A percentile compares a stretch with the other conserved stretches of the same genome.
Conservation (phyloP, 768 basidiomycete genomes). For the Rubroboletus pulcherrimus region DNA sequence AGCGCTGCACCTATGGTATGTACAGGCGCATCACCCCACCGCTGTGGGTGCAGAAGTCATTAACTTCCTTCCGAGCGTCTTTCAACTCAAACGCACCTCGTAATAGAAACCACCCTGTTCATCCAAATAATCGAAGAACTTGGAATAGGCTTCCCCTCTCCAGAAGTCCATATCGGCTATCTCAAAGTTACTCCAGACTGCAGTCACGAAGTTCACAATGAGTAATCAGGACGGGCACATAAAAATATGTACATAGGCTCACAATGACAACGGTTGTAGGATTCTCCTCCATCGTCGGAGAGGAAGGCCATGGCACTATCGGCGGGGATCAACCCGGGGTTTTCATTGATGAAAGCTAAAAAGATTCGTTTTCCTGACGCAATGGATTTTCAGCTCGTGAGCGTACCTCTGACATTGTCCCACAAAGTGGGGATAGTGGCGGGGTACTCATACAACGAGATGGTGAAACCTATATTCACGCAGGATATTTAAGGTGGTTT, state of each 20-base stretch:
- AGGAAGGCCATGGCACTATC: conserved; percentile 73
- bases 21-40: conserved; percentile 87
- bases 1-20: conserved; percentile 80
- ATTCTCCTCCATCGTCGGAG: conserved; percentile 63
- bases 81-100: conserved; percentile 48
- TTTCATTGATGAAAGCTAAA: conserved; percentile 62
- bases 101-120: conserved; percentile 87
- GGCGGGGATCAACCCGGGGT: conserved; percentile 58
- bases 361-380: neutral
- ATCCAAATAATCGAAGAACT: conserved; percentile 82
- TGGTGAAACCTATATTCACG: conserved; percentile 59
- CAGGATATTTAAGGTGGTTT: conserved; percentile 24
- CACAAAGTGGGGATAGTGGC: conserved; percentile 81
- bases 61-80: neutral
- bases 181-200: conserved; percentile 73
- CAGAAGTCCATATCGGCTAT: conserved; percentile 90
- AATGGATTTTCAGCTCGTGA: neutral
- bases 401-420: conserved; percentile 63
- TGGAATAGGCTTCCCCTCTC: conserved; percentile 77
- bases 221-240: neutral
- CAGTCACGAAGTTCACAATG: conserved; percentile 27
- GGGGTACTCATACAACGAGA: conserved; percentile 74
- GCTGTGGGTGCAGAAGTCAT: conserved; percentile 31
- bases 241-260: conserved; percentile 27
- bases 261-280: conserved; percentile 81